phyloP scores from a whole-genome alignment of 2,329 filamentous ascomycete genomes.

The Aspergillus pseudoviridinutans region DNA sequence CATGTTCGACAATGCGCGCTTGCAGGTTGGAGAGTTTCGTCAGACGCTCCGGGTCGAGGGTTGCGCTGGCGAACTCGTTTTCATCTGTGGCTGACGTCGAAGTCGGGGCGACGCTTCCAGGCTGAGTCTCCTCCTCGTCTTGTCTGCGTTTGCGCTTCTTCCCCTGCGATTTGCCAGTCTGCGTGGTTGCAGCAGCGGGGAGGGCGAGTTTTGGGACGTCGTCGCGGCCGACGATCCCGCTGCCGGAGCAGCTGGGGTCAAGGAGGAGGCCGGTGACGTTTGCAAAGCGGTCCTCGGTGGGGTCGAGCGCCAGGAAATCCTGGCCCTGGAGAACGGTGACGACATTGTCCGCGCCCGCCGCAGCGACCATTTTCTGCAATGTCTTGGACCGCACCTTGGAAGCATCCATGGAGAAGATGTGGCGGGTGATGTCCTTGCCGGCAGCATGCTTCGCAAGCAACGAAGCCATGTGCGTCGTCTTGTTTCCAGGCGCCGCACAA shows the following conservation, averaged over 20 bases:
- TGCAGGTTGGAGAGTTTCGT: slow-evolving; percentile 76
- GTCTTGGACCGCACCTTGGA: slow-evolving; percentile 60
- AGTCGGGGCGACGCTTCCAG: slow-evolving; percentile 2
- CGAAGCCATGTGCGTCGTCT: slow-evolving; percentile 88
- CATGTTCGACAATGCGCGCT: slow-evolving; percentile 74
- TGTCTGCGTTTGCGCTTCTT: slow-evolving; percentile 45
- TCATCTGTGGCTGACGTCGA: slow-evolving; percentile 29
- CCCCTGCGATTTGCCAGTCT: slow-evolving; percentile 13
- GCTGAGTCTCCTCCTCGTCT: slow-evolving; percentile 9
- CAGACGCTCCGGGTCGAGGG: slow-evolving; percentile 61
- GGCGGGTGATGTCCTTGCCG: slow-evolving; percentile 25
- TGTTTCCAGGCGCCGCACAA: slow-evolving; percentile 93
- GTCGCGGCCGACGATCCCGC: slow-evolving; percentile 87
- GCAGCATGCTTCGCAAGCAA: slow-evolving; percentile 49
- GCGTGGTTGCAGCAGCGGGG: slow-evolving; percentile 29
- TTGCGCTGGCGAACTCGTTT: slow-evolving; percentile 29
- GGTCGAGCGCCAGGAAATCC: slow-evolving; percentile 78
- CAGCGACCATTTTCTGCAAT: slow-evolving; percentile 76
- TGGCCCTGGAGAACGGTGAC: slow-evolving; percentile 68
- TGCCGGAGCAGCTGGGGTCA: slow-evolving; percentile 93
- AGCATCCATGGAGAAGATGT: slow-evolving; percentile 50
- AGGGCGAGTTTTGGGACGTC: slow-evolving; percentile 68
- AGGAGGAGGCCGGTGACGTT: slow-evolving; percentile 79
- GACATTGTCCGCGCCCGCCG: slow-evolving; percentile 65
- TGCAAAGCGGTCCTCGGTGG: slow-evolving; percentile 56